Evolutionary conservation across 2,329 filamentous ascomycete genomes (phyloP), one percentile per base, ranked within the genome.

Genomic region (Stachybotrys echinatus): DNA sequence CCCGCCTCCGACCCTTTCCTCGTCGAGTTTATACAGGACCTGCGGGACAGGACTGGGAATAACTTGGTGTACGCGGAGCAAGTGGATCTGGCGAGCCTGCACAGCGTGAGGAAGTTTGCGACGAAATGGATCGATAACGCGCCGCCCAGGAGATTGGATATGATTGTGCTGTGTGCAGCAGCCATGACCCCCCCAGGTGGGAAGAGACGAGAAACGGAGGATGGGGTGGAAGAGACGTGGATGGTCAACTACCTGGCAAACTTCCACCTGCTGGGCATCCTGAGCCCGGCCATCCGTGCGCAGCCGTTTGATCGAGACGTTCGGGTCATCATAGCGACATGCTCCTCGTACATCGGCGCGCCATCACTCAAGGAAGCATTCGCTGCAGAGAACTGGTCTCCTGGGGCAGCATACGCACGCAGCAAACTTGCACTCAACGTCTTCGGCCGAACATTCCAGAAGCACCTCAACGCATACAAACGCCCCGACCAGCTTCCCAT

Each of bases 41-140:
- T 99, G 40, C 87, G 95, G 49, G 74, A 79, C 23, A 75, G 79
- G 48, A 89, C 90, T 7, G 79, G 81, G 27, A 97, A 97, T 70
- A 77, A 92, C 51, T 77, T 99, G 62, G 89, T 99, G 58, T 97
- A 95, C 61, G 91, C 94, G 52, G 94, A 99, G 68, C 89, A 96
- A 70, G 90, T 96, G 59, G 91, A 99, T 64, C 81, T 99, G 23
- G 74, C 86, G 12, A 92, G 87, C 17, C 75, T 99, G n/a, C 84
- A 96, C 66, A 95, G 89, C 66, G 86, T 99, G 59, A 88, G 94
- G 38, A 79, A 85, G 54, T 99, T 99, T 66, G 94, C 94, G 12
- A 99, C 94, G 0, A 92, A 90, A 73, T 99, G 95, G 92, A 90
- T 99, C 57, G 92, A 99, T 68, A 97, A 96, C 67, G 82, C 88